phyloP scores from a whole-genome alignment of 2,329 filamentous ascomycete genomes.

The Pyrenophora seminiperda region DNA sequence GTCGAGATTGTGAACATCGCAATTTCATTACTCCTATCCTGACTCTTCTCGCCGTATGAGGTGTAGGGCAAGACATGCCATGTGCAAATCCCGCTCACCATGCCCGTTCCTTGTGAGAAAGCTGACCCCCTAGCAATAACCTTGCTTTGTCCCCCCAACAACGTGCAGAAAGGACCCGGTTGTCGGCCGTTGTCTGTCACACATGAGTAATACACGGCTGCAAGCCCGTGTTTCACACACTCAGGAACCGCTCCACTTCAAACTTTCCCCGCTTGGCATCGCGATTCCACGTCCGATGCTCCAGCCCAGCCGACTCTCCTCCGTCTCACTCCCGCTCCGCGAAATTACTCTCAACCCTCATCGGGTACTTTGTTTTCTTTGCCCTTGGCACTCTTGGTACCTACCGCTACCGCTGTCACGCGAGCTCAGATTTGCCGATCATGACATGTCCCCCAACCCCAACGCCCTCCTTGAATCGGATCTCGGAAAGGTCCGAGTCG shows the following conservation, averaged over 20 bases:
- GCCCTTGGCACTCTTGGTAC: not conserved
- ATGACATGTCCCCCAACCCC: conserved; percentile 1
- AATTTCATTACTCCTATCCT: conserved; percentile 10
- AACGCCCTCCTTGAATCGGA: not conserved
- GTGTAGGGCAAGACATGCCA: conserved; percentile 1
- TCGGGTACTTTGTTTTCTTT: conserved; percentile 9
- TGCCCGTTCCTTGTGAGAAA: not conserved
- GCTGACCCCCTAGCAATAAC: not conserved
- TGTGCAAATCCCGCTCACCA: conserved; percentile 2
- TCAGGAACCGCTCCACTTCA: conserved; percentile 1
- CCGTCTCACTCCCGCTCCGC: not conserved
- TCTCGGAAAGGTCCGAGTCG: not conserved
- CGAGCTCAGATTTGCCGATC: conserved; percentile 4
- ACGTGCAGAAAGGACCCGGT: conserved; percentile 6
- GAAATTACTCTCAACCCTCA: conserved; percentile 8
- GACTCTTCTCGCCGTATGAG: not conserved
- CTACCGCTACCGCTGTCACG: conserved; percentile 1
- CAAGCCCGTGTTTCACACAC: conserved; percentile 10
- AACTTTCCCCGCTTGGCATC: not conserved
- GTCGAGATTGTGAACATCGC: conserved; percentile 9
- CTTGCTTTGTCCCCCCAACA: conserved; percentile 3
- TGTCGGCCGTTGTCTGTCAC: conserved; percentile 4
- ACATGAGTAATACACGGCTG: not conserved
- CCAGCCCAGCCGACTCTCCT: not conserved
- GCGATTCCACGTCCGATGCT: not conserved